These are phyloP conservation scores for Kondoa malvinella DNA, from an alignment of 768 basidiomycete species.

Conservation along the genomic window DNA sequence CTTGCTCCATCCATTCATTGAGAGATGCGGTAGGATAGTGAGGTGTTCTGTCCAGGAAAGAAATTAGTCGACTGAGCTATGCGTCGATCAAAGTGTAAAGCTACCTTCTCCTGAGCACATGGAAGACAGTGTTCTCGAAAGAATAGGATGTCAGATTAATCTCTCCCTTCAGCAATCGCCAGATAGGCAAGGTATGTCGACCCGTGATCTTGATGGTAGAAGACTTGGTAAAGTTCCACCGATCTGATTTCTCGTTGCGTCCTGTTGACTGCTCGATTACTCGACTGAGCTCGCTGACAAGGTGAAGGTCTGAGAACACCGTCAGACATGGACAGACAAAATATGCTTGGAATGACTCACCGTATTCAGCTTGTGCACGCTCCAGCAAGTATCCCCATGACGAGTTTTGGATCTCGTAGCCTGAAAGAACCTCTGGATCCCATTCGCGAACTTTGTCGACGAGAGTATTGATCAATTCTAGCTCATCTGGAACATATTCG, in stretches of 20 bases:
- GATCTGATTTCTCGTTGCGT: slow-evolving; percentile 33
- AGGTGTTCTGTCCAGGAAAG: slow-evolving; percentile 54
- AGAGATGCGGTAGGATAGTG: slow-evolving; percentile 49
- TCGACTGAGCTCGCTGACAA: slow-evolving; percentile 57
- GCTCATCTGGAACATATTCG: slow-evolving; percentile 48
- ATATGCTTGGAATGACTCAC: slow-evolving; percentile 1
- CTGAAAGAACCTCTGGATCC: slow-evolving; percentile 79
- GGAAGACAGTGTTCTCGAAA: slow-evolving; percentile 75
- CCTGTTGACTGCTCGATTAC: slow-evolving; percentile 38
- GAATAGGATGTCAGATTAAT: slow-evolving; percentile 59
- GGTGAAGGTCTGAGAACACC: slow-evolving; percentile 45
- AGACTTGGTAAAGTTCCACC: slow-evolving; percentile 56
- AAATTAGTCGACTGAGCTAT: slow-evolving; percentile 6
- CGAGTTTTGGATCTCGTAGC: slow-evolving; percentile 74
- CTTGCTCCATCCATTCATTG: slow-evolving; percentile 51
- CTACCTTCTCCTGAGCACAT: slow-evolving; percentile 58
- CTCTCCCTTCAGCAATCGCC: slow-evolving; percentile 81
- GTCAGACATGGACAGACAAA: neutral
- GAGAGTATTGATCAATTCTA: slow-evolving; percentile 60
- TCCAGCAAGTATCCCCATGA: slow-evolving; percentile 80
- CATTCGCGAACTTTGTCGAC: slow-evolving; percentile 55
- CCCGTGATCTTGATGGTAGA: slow-evolving; percentile 72
- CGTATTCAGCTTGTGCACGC: slow-evolving; percentile 37
- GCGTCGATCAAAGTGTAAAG: slow-evolving; percentile 17
- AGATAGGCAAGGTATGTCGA: slow-evolving; percentile 77